Evolutionary conservation across 805 yeast genomes (phyloP).

Genomic region (Tetrapisispora taiwanensis): DNA sequence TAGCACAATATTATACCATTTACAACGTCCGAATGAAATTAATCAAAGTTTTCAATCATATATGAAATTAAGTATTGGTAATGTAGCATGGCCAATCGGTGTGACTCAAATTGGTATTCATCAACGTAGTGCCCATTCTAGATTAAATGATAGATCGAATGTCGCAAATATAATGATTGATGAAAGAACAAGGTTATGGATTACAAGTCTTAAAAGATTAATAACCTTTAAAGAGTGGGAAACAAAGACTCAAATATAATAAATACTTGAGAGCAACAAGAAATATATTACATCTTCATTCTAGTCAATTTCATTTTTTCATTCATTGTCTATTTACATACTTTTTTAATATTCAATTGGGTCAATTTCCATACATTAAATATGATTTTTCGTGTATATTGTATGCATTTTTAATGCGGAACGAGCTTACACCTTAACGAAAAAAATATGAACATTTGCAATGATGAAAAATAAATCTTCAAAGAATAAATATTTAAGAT

Average conservation of each 20-base stretch:
- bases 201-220: conserved; percentile 60
- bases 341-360: too few relatives aligned
- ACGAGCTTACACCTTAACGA: too few relatives aligned
- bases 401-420: too few relatives aligned
- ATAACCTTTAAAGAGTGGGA: conserved; percentile 40
- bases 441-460: too few relatives aligned
- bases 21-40: conserved; percentile 38
- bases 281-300: too few relatives aligned
- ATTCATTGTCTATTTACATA: too few relatives aligned
- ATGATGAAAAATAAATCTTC: too few relatives aligned
- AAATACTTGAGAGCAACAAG: neutral
- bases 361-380: too few relatives aligned
- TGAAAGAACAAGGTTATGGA: conserved; percentile 67
- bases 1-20: conserved; percentile 46
- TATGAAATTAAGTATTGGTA: conserved; percentile 70
- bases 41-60: conserved; percentile 45
- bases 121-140: conserved; percentile 53
- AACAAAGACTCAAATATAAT: neutral
- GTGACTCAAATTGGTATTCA: conserved; percentile 73
- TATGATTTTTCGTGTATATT: too few relatives aligned
- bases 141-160: conserved; percentile 27
- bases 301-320: neutral
- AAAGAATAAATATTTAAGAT: too few relatives aligned
- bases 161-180: conserved; percentile 69
- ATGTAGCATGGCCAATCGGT: conserved; percentile 90